phyloP scores from a whole-genome alignment of 768 basidiomycete genomes.

The Mycena haematopus region DNA sequence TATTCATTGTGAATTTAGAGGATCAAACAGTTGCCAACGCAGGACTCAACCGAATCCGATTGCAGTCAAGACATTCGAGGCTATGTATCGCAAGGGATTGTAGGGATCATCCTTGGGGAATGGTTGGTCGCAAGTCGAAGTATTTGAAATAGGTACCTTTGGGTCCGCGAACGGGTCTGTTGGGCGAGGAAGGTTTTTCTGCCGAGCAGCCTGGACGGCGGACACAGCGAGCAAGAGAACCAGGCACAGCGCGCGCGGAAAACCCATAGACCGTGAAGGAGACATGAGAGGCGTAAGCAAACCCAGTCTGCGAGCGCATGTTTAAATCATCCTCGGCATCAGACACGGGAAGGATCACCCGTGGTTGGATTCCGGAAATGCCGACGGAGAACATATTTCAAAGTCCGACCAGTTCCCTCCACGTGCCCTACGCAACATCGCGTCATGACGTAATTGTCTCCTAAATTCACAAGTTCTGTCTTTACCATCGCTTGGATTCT shows the following conservation, averaged over 20 bases:
- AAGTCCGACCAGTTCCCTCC: no score
- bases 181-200: constrained; percentile 34
- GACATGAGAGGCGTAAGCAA: constrained; percentile 9
- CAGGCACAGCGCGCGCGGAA: not conserved
- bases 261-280: constrained; percentile 6
- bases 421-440: no score
- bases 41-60: constrained; percentile 53
- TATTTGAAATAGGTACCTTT: constrained; percentile 25
- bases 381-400: not conserved
- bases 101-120: constrained; percentile 3
- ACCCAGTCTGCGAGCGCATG: not conserved
- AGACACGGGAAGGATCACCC: not conserved
- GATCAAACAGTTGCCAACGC: not conserved
- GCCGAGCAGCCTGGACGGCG: constrained; percentile 17
- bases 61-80: constrained; percentile 56
- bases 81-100: constrained; percentile 48
- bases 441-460: no score
- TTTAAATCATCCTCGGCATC: not conserved
- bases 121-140: not conserved
- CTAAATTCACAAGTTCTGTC: no score
- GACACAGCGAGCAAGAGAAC: constrained; percentile 8
- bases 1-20: constrained; percentile 22
- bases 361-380: not conserved
- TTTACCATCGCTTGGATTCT: no score
- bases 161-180: constrained; percentile 56